These are phyloP conservation scores for Rhizopus delemar DNA, from an alignment of 371 early-diverging fungal genomes.

Conservation along the genomic window DNA sequence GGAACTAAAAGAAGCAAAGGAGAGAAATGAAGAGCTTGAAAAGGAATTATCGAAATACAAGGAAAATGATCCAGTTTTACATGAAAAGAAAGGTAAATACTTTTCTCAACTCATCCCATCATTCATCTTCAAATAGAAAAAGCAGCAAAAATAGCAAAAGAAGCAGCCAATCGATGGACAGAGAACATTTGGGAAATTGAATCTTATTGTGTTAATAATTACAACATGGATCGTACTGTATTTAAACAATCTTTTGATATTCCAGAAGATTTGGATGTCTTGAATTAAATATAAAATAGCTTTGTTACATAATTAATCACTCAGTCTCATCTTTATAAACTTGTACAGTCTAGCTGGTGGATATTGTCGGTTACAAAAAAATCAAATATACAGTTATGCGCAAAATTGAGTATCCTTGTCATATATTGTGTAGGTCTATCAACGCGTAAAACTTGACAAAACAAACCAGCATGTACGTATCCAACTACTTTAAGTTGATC, in stretches of 20 bases:
- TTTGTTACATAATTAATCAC: not conserved
- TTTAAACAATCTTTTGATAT: constrained; percentile 81
- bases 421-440: constrained; percentile 2
- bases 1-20: constrained; percentile 47
- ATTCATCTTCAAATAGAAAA: constrained; percentile 44
- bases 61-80: constrained; percentile 79
- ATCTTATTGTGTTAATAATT: constrained; percentile 79
- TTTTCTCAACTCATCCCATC: not conserved
- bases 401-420: too few relatives aligned
- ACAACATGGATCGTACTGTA: constrained; percentile 66
- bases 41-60: constrained; percentile 63
- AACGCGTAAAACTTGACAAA: constrained; percentile 5
- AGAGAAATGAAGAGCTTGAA: constrained; percentile 37
- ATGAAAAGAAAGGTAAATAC: constrained; percentile 61
- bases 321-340: too few relatives aligned
- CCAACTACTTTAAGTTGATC: constrained; percentile 3
- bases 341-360: too few relatives aligned
- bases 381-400: too few relatives aligned
- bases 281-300: constrained; percentile 32
- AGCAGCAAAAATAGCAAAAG: constrained; percentile 61
- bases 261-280: constrained; percentile 79
- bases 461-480: constrained; percentile 1
- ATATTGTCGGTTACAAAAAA: too few relatives aligned
- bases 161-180: constrained; percentile 89
- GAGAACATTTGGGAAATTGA: constrained; percentile 91